Percentiles rank a stretch among this genome's conserved stretches.
Evolutionary conservation across 768 basidiomycete genomes (phyloP).

Genomic region (Pulveroboletus ravenelii): DNA sequence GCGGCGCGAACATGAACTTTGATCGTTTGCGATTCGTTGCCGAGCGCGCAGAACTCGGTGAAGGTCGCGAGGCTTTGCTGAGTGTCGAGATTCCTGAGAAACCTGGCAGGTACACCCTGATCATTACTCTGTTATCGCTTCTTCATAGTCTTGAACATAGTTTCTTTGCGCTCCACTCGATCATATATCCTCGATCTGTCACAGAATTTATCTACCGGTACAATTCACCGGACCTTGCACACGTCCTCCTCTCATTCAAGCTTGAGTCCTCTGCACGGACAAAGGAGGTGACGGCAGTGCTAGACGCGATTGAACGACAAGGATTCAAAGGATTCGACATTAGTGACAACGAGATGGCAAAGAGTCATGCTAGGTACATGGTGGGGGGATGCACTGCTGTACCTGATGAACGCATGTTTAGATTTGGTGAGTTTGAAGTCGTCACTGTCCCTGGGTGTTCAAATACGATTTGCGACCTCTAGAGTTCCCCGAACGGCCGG

Average conservation of each 20-base stretch:
- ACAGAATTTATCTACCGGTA: constrained; percentile 97
- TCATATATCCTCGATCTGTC: constrained; percentile 86
- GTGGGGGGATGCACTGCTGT: constrained; percentile 81
- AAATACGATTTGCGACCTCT: constrained; percentile 1
- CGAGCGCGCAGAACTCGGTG: constrained; percentile 95
- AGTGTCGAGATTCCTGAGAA: constrained; percentile 92
- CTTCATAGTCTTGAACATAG: constrained; percentile 36
- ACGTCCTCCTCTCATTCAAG: constrained; percentile 89
- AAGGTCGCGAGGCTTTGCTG: constrained; percentile 88
- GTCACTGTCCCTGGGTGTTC: neutral
- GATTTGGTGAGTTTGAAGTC: constrained; percentile 69
- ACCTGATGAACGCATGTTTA: constrained; percentile 80
- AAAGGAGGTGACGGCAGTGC: constrained; percentile 60
- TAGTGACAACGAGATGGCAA: constrained; percentile 92
- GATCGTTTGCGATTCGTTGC: constrained; percentile 95
- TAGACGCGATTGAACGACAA: constrained; percentile 53
- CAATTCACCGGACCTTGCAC: constrained; percentile 66
- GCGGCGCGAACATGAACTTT: constrained; percentile 99
- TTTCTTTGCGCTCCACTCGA: constrained; percentile 80
- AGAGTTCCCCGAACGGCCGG: constrained; percentile 97
- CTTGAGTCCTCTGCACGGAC: constrained; percentile 51
- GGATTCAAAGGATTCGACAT: constrained; percentile 88
- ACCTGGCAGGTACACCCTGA: constrained; percentile 72
- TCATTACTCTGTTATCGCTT: neutral
- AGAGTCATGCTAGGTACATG: constrained; percentile 92